Percentiles rank a stretch among this genome's conserved stretches.
Evolutionary conservation across 768 basidiomycete genomes (phyloP).

Genomic region (Mrakia blollopis): DNA sequence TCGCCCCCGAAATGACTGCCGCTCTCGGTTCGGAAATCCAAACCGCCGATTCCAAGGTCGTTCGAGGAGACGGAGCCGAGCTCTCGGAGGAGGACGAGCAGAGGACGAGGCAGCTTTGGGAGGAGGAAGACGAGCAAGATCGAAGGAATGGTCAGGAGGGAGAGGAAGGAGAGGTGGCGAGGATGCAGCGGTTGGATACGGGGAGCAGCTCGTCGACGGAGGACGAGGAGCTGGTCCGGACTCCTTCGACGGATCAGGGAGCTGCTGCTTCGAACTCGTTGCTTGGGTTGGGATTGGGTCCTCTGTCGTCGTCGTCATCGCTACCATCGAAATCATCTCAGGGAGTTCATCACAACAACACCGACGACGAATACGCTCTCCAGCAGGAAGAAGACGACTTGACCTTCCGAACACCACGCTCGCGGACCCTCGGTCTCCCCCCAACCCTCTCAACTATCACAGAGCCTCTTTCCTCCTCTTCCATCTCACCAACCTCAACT

Average conservation of each 20-base stretch:
- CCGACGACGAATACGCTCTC: not conserved
- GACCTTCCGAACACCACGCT: not conserved
- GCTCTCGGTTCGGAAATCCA: not conserved
- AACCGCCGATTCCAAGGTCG: constrained; percentile 15
- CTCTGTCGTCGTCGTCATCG: no score
- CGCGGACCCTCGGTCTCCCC: not conserved
- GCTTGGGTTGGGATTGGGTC: not conserved
- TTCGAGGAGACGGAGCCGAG: constrained; percentile 1
- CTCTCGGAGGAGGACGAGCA: constrained; percentile 2
- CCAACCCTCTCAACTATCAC: not conserved
- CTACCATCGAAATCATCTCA: no score
- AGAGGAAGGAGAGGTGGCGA: not conserved
- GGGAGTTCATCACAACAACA: not conserved
- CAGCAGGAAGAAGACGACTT: not conserved
- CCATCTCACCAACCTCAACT: not conserved
- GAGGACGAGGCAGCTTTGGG: not conserved
- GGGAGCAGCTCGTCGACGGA: not conserved
- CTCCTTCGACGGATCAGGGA: constrained; percentile 11
- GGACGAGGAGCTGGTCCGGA: not conserved
- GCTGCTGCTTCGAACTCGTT: not conserved
- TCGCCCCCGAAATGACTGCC: not conserved
- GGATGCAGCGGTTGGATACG: not conserved
- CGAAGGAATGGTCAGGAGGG: no score
- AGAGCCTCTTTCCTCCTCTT: not conserved
- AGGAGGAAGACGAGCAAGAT: not conserved